These are phyloP conservation scores for Emmonsia crescens DNA, from an alignment of 2,329 filamentous ascomycete species.

Conservation along the genomic window DNA sequence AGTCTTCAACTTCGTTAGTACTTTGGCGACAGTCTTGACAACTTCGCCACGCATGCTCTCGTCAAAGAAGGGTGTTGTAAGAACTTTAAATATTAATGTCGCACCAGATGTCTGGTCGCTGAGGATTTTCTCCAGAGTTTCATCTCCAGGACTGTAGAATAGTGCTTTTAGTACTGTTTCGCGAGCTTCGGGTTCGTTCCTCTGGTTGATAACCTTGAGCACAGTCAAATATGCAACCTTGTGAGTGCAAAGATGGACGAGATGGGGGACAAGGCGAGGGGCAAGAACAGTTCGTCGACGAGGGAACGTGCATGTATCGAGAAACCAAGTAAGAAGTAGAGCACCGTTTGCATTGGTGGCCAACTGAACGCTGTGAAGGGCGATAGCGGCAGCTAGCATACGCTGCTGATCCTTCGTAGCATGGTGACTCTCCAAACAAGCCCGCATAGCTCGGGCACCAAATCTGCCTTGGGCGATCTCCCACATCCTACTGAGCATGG, in stretches of 20 bases:
- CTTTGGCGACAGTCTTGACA: conserved; percentile 81
- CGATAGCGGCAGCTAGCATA: conserved; percentile 86
- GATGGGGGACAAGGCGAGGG: conserved; percentile 79
- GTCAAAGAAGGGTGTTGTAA: conserved; percentile 95
- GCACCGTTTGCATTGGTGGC: conserved; percentile 95
- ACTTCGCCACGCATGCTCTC: conserved; percentile 80
- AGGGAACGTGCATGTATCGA: conserved; percentile 95
- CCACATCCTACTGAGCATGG: conserved; percentile 91
- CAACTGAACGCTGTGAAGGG: conserved; percentile 91
- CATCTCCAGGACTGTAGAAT: conserved; percentile 83
- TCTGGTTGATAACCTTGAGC: conserved; percentile 96
- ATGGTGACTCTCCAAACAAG: conserved; percentile 92
- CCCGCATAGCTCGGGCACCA: conserved; percentile 89
- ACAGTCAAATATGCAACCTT: conserved; percentile 97
- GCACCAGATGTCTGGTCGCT: conserved; percentile 85
- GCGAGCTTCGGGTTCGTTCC: conserved; percentile 82
- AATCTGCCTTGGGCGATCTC: conserved; percentile 87
- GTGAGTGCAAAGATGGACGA: conserved; percentile 94
- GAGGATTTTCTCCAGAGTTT: conserved; percentile 79
- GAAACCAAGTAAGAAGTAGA: conserved; percentile 88
- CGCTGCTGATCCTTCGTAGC: conserved; percentile 90
- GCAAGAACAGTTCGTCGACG: conserved; percentile 82
- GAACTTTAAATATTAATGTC: conserved; percentile 94
- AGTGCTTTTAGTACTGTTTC: conserved; percentile 82
- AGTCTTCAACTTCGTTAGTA: conserved; percentile 80